Evolutionary conservation across 2,329 filamentous ascomycete genomes (phyloP), one percentile per base, ranked within the genome.

Genomic region (Sporothrix globosa): DNA sequence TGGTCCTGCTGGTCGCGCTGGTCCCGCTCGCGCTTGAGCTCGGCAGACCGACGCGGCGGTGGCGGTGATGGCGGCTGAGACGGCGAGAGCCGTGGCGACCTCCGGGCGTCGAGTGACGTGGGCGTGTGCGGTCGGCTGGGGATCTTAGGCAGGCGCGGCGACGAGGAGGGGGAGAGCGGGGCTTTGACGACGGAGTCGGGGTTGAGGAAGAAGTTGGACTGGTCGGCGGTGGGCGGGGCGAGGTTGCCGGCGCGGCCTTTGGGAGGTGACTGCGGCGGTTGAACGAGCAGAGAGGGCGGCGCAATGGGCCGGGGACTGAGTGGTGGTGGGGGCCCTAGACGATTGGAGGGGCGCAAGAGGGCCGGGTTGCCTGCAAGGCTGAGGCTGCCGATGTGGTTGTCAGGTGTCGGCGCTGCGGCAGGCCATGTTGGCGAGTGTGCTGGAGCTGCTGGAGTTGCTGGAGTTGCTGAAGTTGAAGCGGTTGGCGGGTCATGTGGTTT

Each of bases 211-310:
- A 82, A 83, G n/a, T 77, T 78, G 21, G 81, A 80, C 53, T 81
- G 80, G 19, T 86, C 83, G 24, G 54, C 53, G 11, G 48, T 78
- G 78, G 11, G 78, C 73, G 14, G 79, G 9, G 81, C 53, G 0
- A 63, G 69, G 50, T 76, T 77, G 27, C 78, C 75, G 21, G 78
- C 73, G 58, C 78, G 81, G 63, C 77, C 78, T 73, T 88, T 90
- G 1, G 88, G 86, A 0, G 91, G 90, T 13, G 91, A 92, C 67
- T 85, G 85, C 5, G 91, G 91, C 56, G 91, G 90, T 69, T 92
- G 86, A 61, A 93, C 82, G 5, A 85, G 87, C 71, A 94, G 87
- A 44, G 89, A 84, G 21, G 92, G 91, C 41, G 89, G 85, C n/a
- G 79, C 79, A 21, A 79, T 73, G 34, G 82, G 81, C 21, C 78